Conservation (phyloP, 2,329 filamentous ascomycete genomes). For the Pestalotiopsis fici region DNA sequence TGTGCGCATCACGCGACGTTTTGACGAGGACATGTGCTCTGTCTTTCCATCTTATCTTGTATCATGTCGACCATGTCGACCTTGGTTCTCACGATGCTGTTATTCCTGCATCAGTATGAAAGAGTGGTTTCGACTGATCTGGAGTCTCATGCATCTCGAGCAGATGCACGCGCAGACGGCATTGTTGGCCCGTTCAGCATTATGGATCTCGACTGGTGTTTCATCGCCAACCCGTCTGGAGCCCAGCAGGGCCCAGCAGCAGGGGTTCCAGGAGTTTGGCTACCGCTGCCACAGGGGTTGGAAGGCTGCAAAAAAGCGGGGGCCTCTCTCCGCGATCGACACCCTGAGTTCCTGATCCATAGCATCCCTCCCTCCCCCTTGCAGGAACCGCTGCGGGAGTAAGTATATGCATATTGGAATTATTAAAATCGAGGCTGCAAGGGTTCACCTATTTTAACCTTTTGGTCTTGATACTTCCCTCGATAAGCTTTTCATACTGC, state of each 20-base stretch:
- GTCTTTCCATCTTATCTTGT: not conserved
- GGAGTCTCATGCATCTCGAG: slow-evolving; percentile 1
- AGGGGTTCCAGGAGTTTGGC: not conserved
- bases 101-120: not conserved
- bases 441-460: not conserved
- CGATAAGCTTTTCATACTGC: not conserved
- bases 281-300: not conserved
- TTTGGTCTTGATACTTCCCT: not conserved
- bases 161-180: not conserved
- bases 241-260: not conserved
- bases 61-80: not conserved
- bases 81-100: not conserved
- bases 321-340: not conserved
- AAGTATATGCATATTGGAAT: not conserved
- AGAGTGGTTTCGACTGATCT: slow-evolving; percentile 1
- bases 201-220: slow-evolving; percentile 2
- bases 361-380: not conserved
- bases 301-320: not conserved
- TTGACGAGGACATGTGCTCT: not conserved
- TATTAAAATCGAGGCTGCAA: not conserved
- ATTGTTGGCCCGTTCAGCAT: not conserved
- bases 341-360: not conserved
- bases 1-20: not conserved
- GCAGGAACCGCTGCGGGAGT: not conserved
- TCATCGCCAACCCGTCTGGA: not conserved